Evolutionary conservation across 352 stramenopile species (phyloP), one percentile per base, ranked within the genome.

Genomic region (Phytophthora pluvialis): DNA sequence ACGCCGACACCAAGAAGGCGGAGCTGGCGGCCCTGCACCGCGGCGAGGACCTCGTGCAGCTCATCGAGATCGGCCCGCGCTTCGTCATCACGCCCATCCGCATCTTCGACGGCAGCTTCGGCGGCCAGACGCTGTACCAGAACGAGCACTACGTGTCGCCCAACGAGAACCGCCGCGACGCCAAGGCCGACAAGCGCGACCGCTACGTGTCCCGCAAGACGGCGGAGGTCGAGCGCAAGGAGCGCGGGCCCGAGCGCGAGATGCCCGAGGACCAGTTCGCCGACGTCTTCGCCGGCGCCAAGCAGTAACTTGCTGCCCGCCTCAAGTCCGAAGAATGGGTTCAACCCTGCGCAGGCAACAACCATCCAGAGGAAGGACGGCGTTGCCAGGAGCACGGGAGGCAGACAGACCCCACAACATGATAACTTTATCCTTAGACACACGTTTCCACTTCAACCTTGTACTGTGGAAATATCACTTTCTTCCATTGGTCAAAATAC

Each of bases 11-110:
- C 49, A 98, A 98, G 79, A 99, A 98, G 78, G 64, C 95, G 25
- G 72, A 97, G 64, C 40, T 92, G 80, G 78, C 77, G 35, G 82
- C 91, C 59, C 68, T 93, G n/a, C 83, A 96, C 67, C 82, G 83
- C 32, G 88, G 88, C 57, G 88, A 96, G 57, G 88, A 96, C 58
- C 82, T 94, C 26, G 97, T 98, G 57, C 96, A 98, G 64, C 85
- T 99, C 1, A 98, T 99, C 42, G 98, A 99, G 83, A 99, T 99
- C 60, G 98, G 98, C 33, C 98, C 98, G 18, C 90, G 98, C 42
- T 99, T 99, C 78, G 97, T 99, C 45, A 88, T 99, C 40, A 97
- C 98, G 54, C 97, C 97, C 12, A 99, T 99, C 65, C 89, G 98
- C 40, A 98, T 99, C 66, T 99, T 99, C 69, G 90, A 97, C 61